phyloP scores from a whole-genome alignment of 179 eudicot species.

The Beta corolliflora region DNA sequence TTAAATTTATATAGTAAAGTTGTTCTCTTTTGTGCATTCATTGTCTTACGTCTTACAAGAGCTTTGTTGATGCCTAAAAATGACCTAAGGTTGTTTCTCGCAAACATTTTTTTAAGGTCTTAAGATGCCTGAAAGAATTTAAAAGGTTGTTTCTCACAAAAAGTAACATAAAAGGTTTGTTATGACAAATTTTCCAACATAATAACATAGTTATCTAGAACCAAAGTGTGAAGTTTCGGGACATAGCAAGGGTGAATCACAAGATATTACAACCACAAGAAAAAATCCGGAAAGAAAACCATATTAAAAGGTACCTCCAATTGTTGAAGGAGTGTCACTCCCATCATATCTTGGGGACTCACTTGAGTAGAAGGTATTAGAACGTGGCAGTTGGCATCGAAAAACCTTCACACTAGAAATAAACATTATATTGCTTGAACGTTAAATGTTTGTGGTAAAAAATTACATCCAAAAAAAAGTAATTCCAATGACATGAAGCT shows the following conservation, averaged over 20 bases:
- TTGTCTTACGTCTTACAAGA: too few relatives aligned
- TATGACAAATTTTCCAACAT: too few relatives aligned
- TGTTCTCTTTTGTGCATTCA: too few relatives aligned
- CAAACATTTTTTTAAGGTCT: too few relatives aligned
- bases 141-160: too few relatives aligned
- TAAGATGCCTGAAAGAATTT: too few relatives aligned
- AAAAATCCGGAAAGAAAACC: neutral
- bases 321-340: constrained; percentile 49
- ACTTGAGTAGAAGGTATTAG: constrained; percentile 63
- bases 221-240: neutral
- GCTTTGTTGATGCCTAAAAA: too few relatives aligned
- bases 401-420: constrained; percentile 73
- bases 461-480: neutral
- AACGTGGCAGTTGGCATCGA: constrained; percentile 66
- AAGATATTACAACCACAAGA: neutral
- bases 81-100: too few relatives aligned
- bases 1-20: too few relatives aligned
- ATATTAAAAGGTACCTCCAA: constrained; percentile 48
- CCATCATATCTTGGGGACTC: constrained; percentile 63
- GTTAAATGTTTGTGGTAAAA: neutral
- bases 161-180: too few relatives aligned
- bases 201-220: neutral
- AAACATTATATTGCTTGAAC: constrained; percentile 22
- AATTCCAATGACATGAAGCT: neutral
- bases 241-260: neutral